A percentile compares a stretch with the other conserved stretches of the same genome.
phyloP scores from a whole-genome alignment of 306 rosid species.

The Arachis stenosperma region DNA sequence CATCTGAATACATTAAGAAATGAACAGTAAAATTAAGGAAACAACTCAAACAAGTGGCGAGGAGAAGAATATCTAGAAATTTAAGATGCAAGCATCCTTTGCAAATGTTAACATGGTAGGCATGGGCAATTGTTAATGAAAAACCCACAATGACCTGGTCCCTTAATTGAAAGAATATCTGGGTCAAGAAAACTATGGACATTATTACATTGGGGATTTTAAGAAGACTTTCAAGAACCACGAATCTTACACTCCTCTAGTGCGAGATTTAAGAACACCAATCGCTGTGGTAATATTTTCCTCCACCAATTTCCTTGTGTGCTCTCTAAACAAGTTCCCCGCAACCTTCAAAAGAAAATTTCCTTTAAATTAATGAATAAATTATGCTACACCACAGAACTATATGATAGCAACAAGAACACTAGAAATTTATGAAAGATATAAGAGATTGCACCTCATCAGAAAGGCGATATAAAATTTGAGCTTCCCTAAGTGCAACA shows the following conservation, averaged over 20 bases:
- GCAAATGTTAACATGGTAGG: constrained; percentile 19
- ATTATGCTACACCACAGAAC: constrained; percentile 34
- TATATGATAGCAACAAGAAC: neutral
- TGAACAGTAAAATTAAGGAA: constrained; percentile 18
- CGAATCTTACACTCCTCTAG: constrained; percentile 75
- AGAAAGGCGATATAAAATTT: constrained; percentile 62
- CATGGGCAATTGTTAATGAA: constrained; percentile 13
- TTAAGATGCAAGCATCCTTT: constrained; percentile 26
- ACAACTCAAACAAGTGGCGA: constrained; percentile 12
- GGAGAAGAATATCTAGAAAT: constrained; percentile 15
- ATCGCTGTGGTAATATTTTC: constrained; percentile 75
- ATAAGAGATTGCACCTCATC: constrained; percentile 70
- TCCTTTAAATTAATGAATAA: constrained; percentile 32
- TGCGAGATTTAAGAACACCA: constrained; percentile 68
- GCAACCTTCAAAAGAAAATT: constrained; percentile 69
- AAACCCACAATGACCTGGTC: constrained; percentile 28
- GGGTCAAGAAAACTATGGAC: constrained; percentile 21
- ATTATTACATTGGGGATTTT: neutral
- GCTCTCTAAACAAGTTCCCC: constrained; percentile 76
- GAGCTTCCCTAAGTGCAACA: constrained; percentile 76
- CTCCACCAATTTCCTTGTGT: constrained; percentile 75
- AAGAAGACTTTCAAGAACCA: constrained; percentile 6
- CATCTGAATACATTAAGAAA: constrained; percentile 3
- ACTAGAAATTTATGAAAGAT: constrained; percentile 19
- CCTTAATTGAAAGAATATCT: constrained; percentile 21